These are phyloP conservation scores for Ceratocystis alfenasii DNA, from an alignment of 2,329 filamentous ascomycete genomes.

Conservation along the genomic window DNA sequence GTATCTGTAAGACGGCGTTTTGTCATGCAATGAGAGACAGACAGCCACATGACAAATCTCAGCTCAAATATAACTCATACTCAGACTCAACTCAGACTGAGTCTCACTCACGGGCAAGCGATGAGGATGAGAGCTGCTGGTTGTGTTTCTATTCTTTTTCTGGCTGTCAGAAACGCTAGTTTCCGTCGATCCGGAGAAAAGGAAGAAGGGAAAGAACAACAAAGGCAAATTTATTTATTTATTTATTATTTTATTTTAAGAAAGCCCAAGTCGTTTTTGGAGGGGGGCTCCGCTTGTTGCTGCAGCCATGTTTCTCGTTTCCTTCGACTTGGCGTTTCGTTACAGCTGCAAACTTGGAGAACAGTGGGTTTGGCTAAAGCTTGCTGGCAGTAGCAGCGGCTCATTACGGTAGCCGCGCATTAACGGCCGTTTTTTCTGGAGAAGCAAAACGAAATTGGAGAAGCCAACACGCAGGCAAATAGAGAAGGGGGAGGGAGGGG, in stretches of 20 bases:
- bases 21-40: too few relatives aligned
- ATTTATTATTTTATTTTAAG: neutral
- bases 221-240: neutral
- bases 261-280: neutral
- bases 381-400: too few relatives aligned
- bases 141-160: neutral
- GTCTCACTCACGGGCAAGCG: too few relatives aligned
- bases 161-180: slow-evolving; percentile 8
- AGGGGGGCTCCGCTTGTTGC: neutral
- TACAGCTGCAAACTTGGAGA: neutral
- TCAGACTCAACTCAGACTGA: too few relatives aligned
- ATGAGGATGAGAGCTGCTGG: neutral
- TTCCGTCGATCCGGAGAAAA: slow-evolving; percentile 1
- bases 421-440: neutral
- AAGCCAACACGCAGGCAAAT: neutral
- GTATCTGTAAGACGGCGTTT: too few relatives aligned
- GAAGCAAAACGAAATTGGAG: neutral
- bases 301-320: neutral
- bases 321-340: neutral
- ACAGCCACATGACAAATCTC: too few relatives aligned
- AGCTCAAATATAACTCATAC: too few relatives aligned
- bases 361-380: neutral
- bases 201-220: neutral
- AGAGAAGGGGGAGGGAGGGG: neutral
- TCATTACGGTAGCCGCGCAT: too few relatives aligned